These are phyloP conservation scores for Colletotrichum sp. DNA, from an alignment of 2,329 filamentous ascomycete genomes.

Conservation along the genomic window DNA sequence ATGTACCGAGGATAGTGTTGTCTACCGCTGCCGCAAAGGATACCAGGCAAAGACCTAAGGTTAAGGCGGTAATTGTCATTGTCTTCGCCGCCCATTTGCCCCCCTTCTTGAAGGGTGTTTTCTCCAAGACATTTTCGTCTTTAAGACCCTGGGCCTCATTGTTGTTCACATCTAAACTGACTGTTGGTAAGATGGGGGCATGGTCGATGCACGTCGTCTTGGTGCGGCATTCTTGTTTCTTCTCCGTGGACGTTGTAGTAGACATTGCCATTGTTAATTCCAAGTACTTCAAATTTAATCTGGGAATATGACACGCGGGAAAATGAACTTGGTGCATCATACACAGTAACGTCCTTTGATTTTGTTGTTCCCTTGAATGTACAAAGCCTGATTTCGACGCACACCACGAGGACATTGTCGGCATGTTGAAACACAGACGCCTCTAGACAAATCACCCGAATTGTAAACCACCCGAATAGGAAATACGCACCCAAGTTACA, in stretches of 20 bases:
- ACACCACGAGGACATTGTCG: background rate
- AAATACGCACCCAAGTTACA: background rate
- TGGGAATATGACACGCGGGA: background rate
- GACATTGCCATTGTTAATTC: background rate
- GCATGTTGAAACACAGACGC: background rate
- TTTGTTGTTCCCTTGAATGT: background rate
- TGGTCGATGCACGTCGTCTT: background rate
- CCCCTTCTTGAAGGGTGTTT: accelerated
- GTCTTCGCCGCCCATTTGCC: background rate
- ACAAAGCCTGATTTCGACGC: background rate
- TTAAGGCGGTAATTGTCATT: background rate
- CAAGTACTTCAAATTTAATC: background rate
- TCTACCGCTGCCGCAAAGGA: background rate
- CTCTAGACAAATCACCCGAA: background rate
- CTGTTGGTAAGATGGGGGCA: background rate
- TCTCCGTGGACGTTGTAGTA: background rate
- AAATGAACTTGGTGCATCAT: background rate
- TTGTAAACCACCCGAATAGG: background rate
- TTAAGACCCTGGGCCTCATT: background rate
- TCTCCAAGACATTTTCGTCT: background rate
- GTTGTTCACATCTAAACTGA: background rate
- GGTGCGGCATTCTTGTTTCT: background rate
- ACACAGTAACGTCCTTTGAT: background rate
- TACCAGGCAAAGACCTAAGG: background rate
- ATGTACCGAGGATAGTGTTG: background rate